phyloP scores from a whole-genome alignment of 768 basidiomycete species.

The Coprinopsis sp. region DNA sequence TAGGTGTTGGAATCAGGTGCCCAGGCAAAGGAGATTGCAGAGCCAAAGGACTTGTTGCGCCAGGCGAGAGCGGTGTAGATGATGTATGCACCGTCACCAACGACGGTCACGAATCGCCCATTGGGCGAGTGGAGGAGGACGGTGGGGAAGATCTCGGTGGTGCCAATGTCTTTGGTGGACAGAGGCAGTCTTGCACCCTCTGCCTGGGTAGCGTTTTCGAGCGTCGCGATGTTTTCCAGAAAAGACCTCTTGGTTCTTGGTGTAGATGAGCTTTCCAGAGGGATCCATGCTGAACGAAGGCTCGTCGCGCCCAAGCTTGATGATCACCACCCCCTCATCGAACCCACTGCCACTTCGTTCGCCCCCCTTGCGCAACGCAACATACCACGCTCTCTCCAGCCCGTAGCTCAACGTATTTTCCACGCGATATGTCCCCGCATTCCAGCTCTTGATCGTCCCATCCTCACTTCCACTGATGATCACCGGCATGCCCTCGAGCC shows the following conservation, averaged over 20 bases:
- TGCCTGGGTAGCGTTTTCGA: constrained; percentile 31
- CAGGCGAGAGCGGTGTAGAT: constrained; percentile 97
- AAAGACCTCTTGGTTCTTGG: constrained; percentile 85
- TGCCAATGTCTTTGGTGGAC: constrained; percentile 84
- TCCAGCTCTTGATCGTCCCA: constrained; percentile 97
- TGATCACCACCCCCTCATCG: constrained; percentile 93
- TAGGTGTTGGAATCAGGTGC: constrained; percentile 95
- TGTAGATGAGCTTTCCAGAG: constrained; percentile 92
- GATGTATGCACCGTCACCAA: constrained; percentile 97
- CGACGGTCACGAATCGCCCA: constrained; percentile 95
- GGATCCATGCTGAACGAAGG: constrained; percentile 94
- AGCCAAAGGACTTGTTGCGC: constrained; percentile 97
- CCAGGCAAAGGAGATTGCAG: constrained; percentile 93
- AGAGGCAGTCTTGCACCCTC: constrained; percentile 84
- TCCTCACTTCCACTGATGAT: constrained; percentile 95
- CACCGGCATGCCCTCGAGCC: constrained; percentile 92
- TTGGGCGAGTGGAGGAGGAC: constrained; percentile 89
- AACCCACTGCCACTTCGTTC: constrained; percentile 96
- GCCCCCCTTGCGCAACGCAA: constrained; percentile 71
- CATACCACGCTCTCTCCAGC: constrained; percentile 93
- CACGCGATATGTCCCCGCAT: constrained; percentile 89
- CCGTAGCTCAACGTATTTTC: constrained; percentile 97
- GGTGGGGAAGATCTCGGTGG: constrained; percentile 90
- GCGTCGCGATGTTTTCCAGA: constrained; percentile 76
- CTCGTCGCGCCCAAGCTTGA: constrained; percentile 96